These are phyloP conservation scores for Scenedesmus sp. DNA, from an alignment of 163 green algal genomes.

Conservation along the genomic window DNA sequence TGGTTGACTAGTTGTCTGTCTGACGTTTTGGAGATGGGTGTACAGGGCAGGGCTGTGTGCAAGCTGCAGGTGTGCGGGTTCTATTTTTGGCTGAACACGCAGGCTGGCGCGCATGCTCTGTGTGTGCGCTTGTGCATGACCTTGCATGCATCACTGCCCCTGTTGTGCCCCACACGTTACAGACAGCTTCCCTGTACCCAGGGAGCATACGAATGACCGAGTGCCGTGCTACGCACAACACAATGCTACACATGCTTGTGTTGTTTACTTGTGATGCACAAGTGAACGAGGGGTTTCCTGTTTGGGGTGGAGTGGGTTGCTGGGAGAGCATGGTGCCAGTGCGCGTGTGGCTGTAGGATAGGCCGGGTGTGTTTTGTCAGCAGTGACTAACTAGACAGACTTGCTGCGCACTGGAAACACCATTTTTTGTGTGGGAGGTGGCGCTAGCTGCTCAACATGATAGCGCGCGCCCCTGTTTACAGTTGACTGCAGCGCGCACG, in stretches of 20 bases:
- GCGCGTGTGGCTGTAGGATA: neutral
- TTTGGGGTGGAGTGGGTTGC: neutral
- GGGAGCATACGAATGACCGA: neutral
- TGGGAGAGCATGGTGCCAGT: neutral
- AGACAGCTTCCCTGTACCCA: neutral
- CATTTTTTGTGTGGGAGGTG: neutral
- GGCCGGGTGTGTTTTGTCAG: neutral
- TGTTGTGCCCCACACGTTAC: neutral
- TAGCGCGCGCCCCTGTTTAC: too few relatives aligned
- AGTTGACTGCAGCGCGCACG: neutral
- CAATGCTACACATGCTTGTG: neutral
- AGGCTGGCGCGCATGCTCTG: too few relatives aligned
- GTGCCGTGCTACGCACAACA: neutral
- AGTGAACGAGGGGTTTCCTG: neutral
- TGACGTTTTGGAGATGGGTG: too few relatives aligned
- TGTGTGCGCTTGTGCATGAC: neutral
- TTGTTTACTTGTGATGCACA: neutral
- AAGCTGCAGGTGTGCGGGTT: too few relatives aligned
- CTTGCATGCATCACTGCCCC: neutral
- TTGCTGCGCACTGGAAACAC: neutral
- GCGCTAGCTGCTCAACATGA: neutral
- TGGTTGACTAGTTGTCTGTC: too few relatives aligned
- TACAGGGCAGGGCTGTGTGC: too few relatives aligned
- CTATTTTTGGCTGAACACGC: too few relatives aligned
- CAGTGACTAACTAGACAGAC: neutral